Evolutionary conservation across 371 early-diverging fungal species (phyloP), one percentile per base, ranked within the genome.

Genomic region (Apophysomyces ossiformis): DNA sequence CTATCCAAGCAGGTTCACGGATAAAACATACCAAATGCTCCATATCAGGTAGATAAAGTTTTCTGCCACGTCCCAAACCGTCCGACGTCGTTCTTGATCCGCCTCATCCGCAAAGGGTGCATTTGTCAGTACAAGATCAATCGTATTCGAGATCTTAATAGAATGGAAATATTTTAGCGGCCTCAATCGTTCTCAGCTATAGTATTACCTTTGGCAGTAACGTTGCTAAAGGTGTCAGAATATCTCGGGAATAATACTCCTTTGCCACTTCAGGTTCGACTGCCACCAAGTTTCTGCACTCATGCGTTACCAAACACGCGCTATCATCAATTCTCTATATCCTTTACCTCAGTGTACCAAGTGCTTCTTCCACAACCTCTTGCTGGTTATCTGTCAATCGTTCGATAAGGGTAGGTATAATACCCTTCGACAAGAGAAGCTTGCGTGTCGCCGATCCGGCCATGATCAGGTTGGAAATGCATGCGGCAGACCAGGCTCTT

Each of bases 401-500:
- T 37, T 88, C 89, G 37, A 95, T 79, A 46, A 96, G 76, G 8
- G 74, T 72, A n/a, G 77, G 81, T 16, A 92, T 74, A 21, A 92
- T 71, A 67, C 89, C 87, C 57, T 87, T 90, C 54, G 90, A 85
- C 21, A 94, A 82, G 62, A 96, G 79, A 47, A 89, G 67, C 50
- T 90, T 87, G 15, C 94, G 89, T 7, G 85, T 87, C 8, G 75
- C 69, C 11, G 75, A 70, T 44, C 89, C 89, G 12, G 86, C 81
- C 68, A 87, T 76, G 64, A 89, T 73, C 46, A 95, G 74, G 74
- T 94, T 90, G 50, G 94, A 92, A 16, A 93, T 84, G 64, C 93
- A 90, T 4, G 95, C 90, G 6, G 93, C 93, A 1, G 96, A 94
- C 96, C 96, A 95, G 1, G 90, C 91, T 16, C 95, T 84, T 58